These are phyloP conservation scores for Aspergillus proliferans DNA, from an alignment of 2,329 filamentous ascomycete genomes.

Conservation along the genomic window DNA sequence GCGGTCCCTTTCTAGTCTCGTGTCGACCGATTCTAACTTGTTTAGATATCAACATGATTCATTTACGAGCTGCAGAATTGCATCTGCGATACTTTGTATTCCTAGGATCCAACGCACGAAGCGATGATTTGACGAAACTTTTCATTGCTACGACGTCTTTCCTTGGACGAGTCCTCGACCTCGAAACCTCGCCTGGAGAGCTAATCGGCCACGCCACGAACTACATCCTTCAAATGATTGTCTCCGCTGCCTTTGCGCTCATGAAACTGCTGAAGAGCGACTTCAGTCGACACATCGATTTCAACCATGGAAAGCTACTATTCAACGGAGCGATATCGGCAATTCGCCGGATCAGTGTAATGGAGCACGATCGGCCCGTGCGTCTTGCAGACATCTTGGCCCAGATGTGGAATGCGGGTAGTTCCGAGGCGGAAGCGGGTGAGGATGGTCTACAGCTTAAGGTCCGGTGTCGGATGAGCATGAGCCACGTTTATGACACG, in stretches of 20 bases:
- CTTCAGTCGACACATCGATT: constrained; percentile 51
- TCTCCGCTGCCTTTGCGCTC: constrained; percentile 57
- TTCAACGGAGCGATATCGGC: constrained; percentile 54
- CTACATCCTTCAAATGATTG: constrained; percentile 61
- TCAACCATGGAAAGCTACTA: constrained; percentile 48
- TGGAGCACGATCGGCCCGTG: constrained; percentile 57
- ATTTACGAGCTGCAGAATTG: constrained; percentile 40
- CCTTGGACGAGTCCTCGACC: constrained; percentile 39
- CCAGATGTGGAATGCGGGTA: constrained; percentile 55
- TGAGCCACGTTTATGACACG: constrained; percentile 60
- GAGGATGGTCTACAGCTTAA: constrained; percentile 51
- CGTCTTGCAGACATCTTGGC: constrained; percentile 59
- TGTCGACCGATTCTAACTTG: neutral
- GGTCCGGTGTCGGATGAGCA: constrained; percentile 59
- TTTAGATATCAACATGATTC: constrained; percentile 40
- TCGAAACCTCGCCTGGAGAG: constrained; percentile 40
- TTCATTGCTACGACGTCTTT: constrained; percentile 42
- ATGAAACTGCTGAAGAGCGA: constrained; percentile 60
- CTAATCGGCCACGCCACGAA: constrained; percentile 50
- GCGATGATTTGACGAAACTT: constrained; percentile 39
- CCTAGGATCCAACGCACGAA: constrained; percentile 38
- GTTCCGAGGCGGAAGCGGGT: constrained; percentile 21
- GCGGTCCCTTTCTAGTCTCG: neutral
- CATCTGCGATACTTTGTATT: constrained; percentile 44
- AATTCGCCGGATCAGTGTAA: constrained; percentile 54